Evolutionary conservation across 352 stramenopile species (phyloP).

Genomic region (Phytophthora nicotianae): DNA sequence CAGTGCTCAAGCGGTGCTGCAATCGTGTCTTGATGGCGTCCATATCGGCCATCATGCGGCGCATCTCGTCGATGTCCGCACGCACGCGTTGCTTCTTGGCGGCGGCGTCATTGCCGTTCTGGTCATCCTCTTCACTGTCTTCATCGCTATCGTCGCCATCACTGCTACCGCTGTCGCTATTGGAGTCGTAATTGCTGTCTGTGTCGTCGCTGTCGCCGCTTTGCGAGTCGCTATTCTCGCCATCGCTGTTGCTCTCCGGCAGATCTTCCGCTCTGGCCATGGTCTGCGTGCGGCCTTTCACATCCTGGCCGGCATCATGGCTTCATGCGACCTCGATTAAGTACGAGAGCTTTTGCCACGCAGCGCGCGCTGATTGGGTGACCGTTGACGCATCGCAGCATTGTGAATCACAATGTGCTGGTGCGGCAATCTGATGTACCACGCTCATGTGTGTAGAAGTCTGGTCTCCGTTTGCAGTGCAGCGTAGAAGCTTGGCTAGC

Average conservation of each 20-base stretch:
- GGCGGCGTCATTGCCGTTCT: conserved; percentile 18
- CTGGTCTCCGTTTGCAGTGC: conserved; percentile 1
- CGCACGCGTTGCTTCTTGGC: conserved; percentile 45
- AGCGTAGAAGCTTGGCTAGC: conserved; percentile 27
- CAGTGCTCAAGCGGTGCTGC: conserved; percentile 47
- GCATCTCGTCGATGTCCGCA: conserved; percentile 50
- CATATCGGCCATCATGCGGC: conserved; percentile 63
- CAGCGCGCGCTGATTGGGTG: conserved; percentile 35
- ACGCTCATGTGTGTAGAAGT: conserved; percentile 23
- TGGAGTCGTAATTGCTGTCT: conserved; percentile 1
- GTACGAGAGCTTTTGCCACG: conserved; percentile 41
- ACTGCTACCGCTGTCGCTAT: conserved; percentile 12
- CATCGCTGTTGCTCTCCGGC: conserved; percentile 10
- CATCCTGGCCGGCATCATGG: conserved; percentile 26
- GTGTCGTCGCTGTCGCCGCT: conserved; percentile 3
- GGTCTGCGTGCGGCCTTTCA: conserved; percentile 14
- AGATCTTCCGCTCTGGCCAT: conserved; percentile 25
- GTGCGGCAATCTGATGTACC: conserved; percentile 9
- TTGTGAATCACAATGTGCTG: conserved; percentile 14
- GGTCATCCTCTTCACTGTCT: conserved; percentile 21
- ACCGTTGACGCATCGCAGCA: conserved; percentile 15
- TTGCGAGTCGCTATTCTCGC: not conserved
- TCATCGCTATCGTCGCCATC: conserved; percentile 23
- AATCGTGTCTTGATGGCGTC: conserved; percentile 59
- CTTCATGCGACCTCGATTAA: conserved; percentile 21